Base-by-base conservation (phyloP, 441 rosid species). In the Euphorbia celastroides region DNA sequence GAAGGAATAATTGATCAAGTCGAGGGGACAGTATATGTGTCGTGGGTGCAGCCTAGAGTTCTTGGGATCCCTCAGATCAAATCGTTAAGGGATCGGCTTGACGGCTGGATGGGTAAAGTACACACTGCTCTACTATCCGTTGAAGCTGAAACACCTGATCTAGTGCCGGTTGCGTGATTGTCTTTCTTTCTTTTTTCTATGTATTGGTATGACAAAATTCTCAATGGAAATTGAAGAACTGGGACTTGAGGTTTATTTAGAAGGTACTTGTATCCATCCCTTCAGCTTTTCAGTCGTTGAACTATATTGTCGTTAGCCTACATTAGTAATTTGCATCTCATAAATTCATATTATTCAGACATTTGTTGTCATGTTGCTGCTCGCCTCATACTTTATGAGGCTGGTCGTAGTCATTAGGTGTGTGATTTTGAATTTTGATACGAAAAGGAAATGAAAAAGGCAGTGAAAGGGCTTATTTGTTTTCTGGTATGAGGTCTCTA, bases 31-130 rank as follows among this genome's bases (percentile, higher is more conserved):
- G 97, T 94, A 7, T 81, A 94, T 8, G 87, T 94, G 16, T 91
- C 99, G 0, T 92, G 99, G 99, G 98, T 92, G 68, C 98, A 92
- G 72, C 99, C 99, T 3, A 82, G 99, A 73, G 99, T 93, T 69
- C 70, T 93, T 82, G 97, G 96, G 65, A 90, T 88, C 60, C 80
- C 86, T 12, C 98, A 93, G 79, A 81, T 93, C 81, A 86, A 76
- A 74, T 88, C 96, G 58, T 77, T 93, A 83, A 81, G 86, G 36
- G 90, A 88, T 66, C 86, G 88, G 41, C 74, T 93, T 70, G 92
- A 90, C 64, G 70, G 44, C 67, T 93, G 98, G 97, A 67, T 86
- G 76, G 92, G 68, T 67, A 90, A 86, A 82, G 98, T 90, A 25
- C 88, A 83, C 80, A 75, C 84, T 2, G 88, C 98, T 11, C 75